Conservation (phyloP, 2,329 filamentous ascomycete species). For the Botryotinia calthae region DNA sequence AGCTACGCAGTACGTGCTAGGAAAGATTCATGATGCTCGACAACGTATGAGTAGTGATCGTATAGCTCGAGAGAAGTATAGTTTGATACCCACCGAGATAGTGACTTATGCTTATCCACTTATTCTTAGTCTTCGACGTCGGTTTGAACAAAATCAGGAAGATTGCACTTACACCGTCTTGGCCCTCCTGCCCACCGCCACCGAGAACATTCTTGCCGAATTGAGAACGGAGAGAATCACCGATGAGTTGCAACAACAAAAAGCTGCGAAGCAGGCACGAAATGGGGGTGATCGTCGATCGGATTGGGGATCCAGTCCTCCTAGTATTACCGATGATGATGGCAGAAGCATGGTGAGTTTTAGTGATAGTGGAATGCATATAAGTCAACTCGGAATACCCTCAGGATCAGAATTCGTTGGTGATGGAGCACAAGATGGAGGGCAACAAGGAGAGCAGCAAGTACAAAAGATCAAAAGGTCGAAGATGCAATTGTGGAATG, state of each 20-base stretch:
- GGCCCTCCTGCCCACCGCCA: constrained; percentile 88
- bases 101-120: constrained; percentile 24
- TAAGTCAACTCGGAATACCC: constrained; percentile 69
- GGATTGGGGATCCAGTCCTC: constrained; percentile 42
- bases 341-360: constrained; percentile 71
- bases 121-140: constrained; percentile 71
- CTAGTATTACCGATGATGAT: constrained; percentile 81
- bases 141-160: constrained; percentile 98
- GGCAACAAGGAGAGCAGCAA: constrained; percentile 44
- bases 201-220: constrained; percentile 81
- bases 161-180: constrained; percentile 98
- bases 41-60: constrained; percentile 96
- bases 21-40: constrained; percentile 87
- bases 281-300: constrained; percentile 50
- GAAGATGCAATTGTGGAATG: constrained; percentile 95
- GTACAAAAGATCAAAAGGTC: constrained; percentile 63
- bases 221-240: constrained; percentile 92
- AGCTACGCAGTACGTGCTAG: constrained; percentile 86
- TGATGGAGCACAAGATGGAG: constrained; percentile 43
- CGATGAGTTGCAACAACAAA: constrained; percentile 91
- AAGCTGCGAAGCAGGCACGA: constrained; percentile 66
- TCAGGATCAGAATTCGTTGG: constrained; percentile 45
- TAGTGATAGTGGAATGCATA: constrained; percentile 79
- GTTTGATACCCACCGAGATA: constrained; percentile 18
- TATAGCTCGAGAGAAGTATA: constrained; percentile 94